Conservation (phyloP, 257 asterid species). For the Solanum virginianum region DNA sequence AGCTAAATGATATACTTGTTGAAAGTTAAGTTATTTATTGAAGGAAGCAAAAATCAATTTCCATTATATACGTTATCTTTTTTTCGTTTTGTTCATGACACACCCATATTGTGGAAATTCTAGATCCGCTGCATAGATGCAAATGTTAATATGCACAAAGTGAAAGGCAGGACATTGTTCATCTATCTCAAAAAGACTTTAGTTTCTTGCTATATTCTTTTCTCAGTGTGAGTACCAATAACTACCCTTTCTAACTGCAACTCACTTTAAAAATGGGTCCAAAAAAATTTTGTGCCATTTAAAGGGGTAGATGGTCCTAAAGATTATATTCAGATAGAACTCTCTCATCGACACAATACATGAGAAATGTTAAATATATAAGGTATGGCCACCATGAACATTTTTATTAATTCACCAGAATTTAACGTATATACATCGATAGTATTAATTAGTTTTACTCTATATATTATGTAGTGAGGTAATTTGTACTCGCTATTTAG, state of each 20-base stretch:
- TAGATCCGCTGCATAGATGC: not conserved
- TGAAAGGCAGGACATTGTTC: not conserved
- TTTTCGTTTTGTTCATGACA: too few relatives aligned
- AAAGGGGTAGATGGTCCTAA: constrained; percentile 2
- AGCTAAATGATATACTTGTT: too few relatives aligned
- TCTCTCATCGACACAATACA: too few relatives aligned
- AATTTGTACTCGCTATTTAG: too few relatives aligned
- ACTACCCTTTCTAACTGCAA: not conserved
- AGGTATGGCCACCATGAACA: constrained; percentile 7
- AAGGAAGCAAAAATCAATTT: too few relatives aligned
- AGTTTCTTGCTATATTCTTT: not conserved
- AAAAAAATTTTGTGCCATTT: not conserved
- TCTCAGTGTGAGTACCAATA: not conserved
- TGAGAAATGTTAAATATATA: too few relatives aligned
- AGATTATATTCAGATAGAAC: too few relatives aligned
- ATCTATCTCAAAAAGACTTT: not conserved
- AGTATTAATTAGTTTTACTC: not conserved
- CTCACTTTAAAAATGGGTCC: not conserved
- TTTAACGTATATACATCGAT: not conserved
- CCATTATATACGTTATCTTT: too few relatives aligned
- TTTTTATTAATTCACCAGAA: not conserved
- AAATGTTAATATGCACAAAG: not conserved
- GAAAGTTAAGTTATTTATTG: too few relatives aligned
- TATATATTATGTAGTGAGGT: not conserved
- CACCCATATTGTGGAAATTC: too few relatives aligned